Percentiles rank a stretch among this genome's conserved stretches.
These are phyloP conservation scores for Zygoascus meyerae DNA, from an alignment of 1,139 yeast genomes.

Conservation along the genomic window DNA sequence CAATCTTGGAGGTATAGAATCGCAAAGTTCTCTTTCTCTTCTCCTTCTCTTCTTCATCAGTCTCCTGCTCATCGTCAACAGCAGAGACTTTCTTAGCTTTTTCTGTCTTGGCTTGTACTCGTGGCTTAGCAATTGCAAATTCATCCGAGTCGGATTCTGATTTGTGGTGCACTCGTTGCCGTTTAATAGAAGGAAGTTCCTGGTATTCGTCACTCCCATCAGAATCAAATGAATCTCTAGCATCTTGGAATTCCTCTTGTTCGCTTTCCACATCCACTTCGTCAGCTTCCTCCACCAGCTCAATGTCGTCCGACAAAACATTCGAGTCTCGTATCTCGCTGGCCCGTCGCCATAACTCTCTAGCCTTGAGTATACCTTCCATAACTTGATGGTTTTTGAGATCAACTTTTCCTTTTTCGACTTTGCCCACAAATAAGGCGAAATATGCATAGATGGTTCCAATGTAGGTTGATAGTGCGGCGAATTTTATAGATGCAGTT, in stretches of 20 bases:
- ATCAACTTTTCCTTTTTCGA: conserved; percentile 50
- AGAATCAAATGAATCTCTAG: conserved; percentile 8
- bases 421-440: conserved; percentile 57
- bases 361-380: conserved; percentile 72
- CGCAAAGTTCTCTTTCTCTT: conserved; percentile 79
- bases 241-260: conserved; percentile 19
- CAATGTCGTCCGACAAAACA: not conserved
- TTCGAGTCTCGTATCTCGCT: conserved; percentile 13
- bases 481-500: conserved; percentile 45
- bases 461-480: conserved; percentile 70
- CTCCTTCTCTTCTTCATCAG: conserved; percentile 81
- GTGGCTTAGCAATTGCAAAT: conserved; percentile 47
- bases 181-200: not conserved
- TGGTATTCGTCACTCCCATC: conserved; percentile 17
- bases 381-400: conserved; percentile 86
- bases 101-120: conserved; percentile 41
- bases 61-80: conserved; percentile 49
- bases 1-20: conserved; percentile 95
- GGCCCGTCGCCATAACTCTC: conserved; percentile 74
- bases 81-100: conserved; percentile 35
- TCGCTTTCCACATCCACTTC: conserved; percentile 26
- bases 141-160: conserved; percentile 30
- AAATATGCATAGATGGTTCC: conserved; percentile 72
- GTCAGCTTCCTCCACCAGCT: conserved; percentile 1
- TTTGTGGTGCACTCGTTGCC: conserved; percentile 10